Percentiles rank a stretch among this genome's conserved stretches.
phyloP scores from a whole-genome alignment of 2,329 filamentous ascomycete genomes.

The Epichloe amarillans region DNA sequence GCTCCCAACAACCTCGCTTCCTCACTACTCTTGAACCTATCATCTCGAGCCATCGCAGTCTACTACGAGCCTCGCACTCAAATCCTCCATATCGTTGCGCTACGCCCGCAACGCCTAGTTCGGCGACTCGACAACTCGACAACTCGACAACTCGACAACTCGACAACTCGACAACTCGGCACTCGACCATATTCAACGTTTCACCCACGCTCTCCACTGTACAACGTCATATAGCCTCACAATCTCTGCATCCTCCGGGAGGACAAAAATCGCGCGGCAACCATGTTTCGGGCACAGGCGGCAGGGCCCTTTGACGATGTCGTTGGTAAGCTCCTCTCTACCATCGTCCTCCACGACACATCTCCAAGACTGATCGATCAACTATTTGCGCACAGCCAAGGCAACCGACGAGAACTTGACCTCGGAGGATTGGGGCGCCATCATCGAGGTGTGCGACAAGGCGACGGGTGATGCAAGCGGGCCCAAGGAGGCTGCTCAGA shows the following conservation, averaged over 20 bases:
- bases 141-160: too few species aligned
- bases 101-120: too few species aligned
- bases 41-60: too few species aligned
- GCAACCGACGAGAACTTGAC: constrained; percentile 98
- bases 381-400: constrained; percentile 31
- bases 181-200: not conserved
- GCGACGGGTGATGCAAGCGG: constrained; percentile 40
- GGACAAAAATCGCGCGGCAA: constrained; percentile 11
- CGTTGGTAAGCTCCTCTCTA: constrained; percentile 33
- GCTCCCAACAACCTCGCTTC: too few species aligned
- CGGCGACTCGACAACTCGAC: too few species aligned
- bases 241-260: too few species aligned
- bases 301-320: constrained; percentile 45
- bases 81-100: too few species aligned
- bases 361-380: not conserved
- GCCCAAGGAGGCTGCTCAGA: constrained; percentile 73
- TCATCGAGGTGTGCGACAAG: constrained; percentile 51
- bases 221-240: constrained; percentile 6
- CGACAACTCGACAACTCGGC: too few species aligned
- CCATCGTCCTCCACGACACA: not conserved
- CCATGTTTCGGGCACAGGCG: constrained; percentile 47
- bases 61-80: too few species aligned
- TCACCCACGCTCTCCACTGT: not conserved
- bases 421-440: constrained; percentile 57
- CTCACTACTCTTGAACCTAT: too few species aligned